phyloP scores from a whole-genome alignment of 805 yeast genomes.

The Starmerella khaoyaiensis region DNA sequence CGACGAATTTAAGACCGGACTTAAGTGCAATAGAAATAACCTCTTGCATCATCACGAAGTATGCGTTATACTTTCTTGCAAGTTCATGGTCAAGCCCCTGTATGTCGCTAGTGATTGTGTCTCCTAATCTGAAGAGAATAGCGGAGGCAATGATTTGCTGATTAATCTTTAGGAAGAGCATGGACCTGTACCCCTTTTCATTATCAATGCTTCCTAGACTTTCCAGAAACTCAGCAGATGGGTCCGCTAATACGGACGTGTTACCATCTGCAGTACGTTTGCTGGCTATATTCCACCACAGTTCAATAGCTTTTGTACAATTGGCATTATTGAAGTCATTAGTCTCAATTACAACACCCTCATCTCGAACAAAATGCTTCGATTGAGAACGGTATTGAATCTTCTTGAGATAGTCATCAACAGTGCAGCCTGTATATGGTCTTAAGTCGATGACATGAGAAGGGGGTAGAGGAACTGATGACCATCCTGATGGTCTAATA shows the following conservation, averaged over 20 bases:
- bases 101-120: slow-evolving; percentile 35
- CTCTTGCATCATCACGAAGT: slow-evolving; percentile 38
- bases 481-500: slow-evolving; percentile 32
- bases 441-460: slow-evolving; percentile 34
- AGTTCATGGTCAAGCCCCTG: slow-evolving; percentile 34
- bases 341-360: slow-evolving; percentile 30
- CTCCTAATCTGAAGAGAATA: slow-evolving; percentile 33
- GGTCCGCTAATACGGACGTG: slow-evolving; percentile 31
- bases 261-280: slow-evolving; percentile 30
- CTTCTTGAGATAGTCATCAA: slow-evolving; percentile 31
- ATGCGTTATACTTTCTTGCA: slow-evolving; percentile 32
- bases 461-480: slow-evolving; percentile 28
- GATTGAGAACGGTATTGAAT: slow-evolving; percentile 34
- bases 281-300: slow-evolving; percentile 33
- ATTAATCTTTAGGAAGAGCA: slow-evolving; percentile 31
- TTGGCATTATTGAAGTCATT: slow-evolving; percentile 27
- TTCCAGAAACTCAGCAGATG: slow-evolving; percentile 27
- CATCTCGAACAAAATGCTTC: slow-evolving; percentile 27
- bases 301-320: slow-evolving; percentile 27
- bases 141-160: slow-evolving; percentile 32
- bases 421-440: slow-evolving; percentile 26
- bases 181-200: slow-evolving; percentile 25
- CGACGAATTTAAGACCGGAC: slow-evolving; percentile 32
- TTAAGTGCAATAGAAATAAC: slow-evolving; percentile 32
- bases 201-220: slow-evolving; percentile 25